A percentile compares a stretch with the other conserved stretches of the same genome.
Evolutionary conservation across 352 stramenopile species (phyloP).

Genomic region (Pythium apleroticum): DNA sequence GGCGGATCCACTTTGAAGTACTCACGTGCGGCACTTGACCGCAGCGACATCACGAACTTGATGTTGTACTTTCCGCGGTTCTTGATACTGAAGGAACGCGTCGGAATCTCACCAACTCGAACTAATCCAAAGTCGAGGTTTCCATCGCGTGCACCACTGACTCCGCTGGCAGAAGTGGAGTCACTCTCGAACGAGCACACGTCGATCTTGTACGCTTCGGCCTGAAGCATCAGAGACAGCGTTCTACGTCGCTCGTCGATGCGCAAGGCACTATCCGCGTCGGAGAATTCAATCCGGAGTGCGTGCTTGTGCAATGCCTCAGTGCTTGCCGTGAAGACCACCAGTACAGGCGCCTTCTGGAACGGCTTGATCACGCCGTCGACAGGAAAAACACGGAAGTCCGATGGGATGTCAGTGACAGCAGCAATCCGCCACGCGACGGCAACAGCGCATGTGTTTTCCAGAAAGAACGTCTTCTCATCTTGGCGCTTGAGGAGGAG

Average conservation of each 20-base stretch:
- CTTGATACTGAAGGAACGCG: constrained; percentile 79
- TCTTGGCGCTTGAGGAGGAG: constrained; percentile 89
- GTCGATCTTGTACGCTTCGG: constrained; percentile 92
- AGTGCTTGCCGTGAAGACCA: constrained; percentile 67
- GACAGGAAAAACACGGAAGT: constrained; percentile 75
- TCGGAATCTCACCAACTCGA: constrained; percentile 88
- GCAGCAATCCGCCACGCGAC: constrained; percentile 66
- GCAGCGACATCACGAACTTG: constrained; percentile 77
- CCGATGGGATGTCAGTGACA: constrained; percentile 32
- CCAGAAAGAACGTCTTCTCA: constrained; percentile 85
- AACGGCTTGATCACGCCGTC: constrained; percentile 77
- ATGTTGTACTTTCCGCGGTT: constrained; percentile 95
- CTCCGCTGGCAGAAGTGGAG: background rate
- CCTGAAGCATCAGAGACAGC: constrained; percentile 45
- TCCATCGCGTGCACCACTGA: constrained; percentile 39
- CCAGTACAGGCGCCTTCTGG: constrained; percentile 55
- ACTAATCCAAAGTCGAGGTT: constrained; percentile 91
- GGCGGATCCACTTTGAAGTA: constrained; percentile 83
- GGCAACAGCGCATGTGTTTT: constrained; percentile 78
- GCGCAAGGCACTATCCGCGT: constrained; percentile 66
- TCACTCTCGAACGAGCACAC: constrained; percentile 82
- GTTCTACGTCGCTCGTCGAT: constrained; percentile 36
- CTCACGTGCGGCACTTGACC: constrained; percentile 44
- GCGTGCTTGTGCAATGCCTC: constrained; percentile 65
- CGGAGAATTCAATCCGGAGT: constrained; percentile 81